These are phyloP conservation scores for Asterochloris sp. DNA, from an alignment of 139 green algal genomes.

Conservation along the genomic window DNA sequence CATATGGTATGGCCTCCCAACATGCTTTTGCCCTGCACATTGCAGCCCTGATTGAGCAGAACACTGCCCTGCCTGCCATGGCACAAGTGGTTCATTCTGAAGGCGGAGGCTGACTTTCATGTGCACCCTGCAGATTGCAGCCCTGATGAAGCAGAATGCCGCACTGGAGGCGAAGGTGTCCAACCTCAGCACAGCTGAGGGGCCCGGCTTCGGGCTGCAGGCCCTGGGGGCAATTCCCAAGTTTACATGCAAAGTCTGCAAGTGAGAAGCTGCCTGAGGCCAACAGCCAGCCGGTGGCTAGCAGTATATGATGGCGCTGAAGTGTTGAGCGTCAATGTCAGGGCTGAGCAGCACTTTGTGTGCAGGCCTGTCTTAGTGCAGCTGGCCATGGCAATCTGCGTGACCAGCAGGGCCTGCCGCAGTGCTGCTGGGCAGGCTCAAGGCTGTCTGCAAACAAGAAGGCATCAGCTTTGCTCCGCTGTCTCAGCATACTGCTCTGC, in stretches of 20 bases:
- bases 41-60: constrained; percentile 6
- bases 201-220: background rate
- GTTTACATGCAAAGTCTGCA: constrained; percentile 2
- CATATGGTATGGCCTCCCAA: too few species aligned
- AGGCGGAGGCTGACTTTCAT: too few species aligned
- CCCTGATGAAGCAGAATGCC: constrained; percentile 8
- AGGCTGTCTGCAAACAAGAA: background rate
- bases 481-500: too few species aligned
- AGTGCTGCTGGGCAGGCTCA: too few species aligned
- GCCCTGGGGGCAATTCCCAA: background rate
- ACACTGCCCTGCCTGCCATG: background rate
- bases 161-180: background rate
- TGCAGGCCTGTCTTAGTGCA: too few species aligned
- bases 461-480: background rate
- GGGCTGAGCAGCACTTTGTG: too few species aligned
- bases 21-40: background rate
- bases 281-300: background rate
- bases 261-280: background rate
- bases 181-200: background rate
- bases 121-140: constrained; percentile 8
- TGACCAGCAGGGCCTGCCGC: too few species aligned
- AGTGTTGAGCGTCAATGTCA: too few species aligned
- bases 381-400: too few species aligned
- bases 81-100: background rate
- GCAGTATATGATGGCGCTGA: background rate